A percentile compares a stretch with the other conserved stretches of the same genome.
These are phyloP conservation scores for Salix brachista DNA, from an alignment of 345 rosid species.

Conservation along the genomic window DNA sequence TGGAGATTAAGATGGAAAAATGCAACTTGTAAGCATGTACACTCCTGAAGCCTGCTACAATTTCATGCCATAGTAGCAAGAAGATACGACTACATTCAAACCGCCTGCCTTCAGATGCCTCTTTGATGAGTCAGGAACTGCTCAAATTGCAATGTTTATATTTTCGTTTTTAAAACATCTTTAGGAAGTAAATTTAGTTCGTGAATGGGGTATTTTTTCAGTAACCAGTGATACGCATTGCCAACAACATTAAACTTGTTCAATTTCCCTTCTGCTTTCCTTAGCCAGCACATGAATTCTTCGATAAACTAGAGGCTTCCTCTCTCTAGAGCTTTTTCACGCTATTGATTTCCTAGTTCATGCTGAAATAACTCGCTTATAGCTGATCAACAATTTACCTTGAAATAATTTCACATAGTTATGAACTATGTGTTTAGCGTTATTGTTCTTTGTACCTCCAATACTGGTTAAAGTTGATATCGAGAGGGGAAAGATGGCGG, in stretches of 20 bases:
- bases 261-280: neutral
- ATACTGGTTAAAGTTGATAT: neutral
- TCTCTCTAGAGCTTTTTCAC: neutral
- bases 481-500: neutral
- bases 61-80: neutral
- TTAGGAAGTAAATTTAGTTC: neutral
- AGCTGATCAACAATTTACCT: neutral
- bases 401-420: neutral
- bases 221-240: neutral
- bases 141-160: neutral
- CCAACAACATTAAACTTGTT: neutral
- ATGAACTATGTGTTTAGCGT: neutral
- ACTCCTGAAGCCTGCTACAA: neutral
- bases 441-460: neutral
- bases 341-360: neutral
- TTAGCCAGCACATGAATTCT: neutral
- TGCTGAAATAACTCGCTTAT: neutral
- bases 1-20: neutral
- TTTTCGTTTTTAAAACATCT: neutral
- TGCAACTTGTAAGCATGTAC: neutral
- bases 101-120: neutral
- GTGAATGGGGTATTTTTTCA: neutral
- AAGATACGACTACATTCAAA: neutral
- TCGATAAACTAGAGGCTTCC: neutral
- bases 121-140: neutral